Evolutionary conservation across 2,329 filamentous ascomycete genomes (phyloP).

Genomic region (Pestalotiopsis sp.): DNA sequence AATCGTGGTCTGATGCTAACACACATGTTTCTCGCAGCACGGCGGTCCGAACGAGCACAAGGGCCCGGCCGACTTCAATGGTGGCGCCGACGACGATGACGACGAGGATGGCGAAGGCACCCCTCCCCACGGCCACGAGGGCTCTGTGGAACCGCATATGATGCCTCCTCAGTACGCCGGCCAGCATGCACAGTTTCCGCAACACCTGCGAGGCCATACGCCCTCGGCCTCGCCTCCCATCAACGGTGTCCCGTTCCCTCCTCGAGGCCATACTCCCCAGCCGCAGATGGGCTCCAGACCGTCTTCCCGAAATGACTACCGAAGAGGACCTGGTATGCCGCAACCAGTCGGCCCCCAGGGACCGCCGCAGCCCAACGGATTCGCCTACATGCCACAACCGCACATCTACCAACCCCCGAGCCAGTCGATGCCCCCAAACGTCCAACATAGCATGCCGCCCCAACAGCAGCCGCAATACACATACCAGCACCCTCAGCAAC

Average conservation of each 20-base stretch:
- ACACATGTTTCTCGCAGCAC: slow-evolving; percentile 60
- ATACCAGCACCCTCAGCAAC: slow-evolving; percentile 38
- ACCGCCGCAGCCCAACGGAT: slow-evolving; percentile 69
- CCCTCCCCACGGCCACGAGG: slow-evolving; percentile 67
- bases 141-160: slow-evolving; percentile 56
- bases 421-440: slow-evolving; percentile 36
- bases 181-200: slow-evolving; percentile 69
- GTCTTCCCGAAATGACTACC: slow-evolving; percentile 77
- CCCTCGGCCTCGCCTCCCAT: slow-evolving; percentile 90
- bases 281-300: slow-evolving; percentile 76
- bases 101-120: slow-evolving; percentile 77
- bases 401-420: slow-evolving; percentile 78
- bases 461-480: slow-evolving; percentile 27
- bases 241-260: slow-evolving; percentile 72
- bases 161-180: slow-evolving; percentile 73
- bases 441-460: slow-evolving; percentile 42
- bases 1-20: not conserved
- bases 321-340: slow-evolving; percentile 75
- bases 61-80: slow-evolving; percentile 88
- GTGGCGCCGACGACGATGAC: slow-evolving; percentile 83
- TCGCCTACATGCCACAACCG: slow-evolving; percentile 83
- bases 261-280: slow-evolving; percentile 80
- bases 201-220: slow-evolving; percentile 77
- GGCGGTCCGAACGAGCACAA: slow-evolving; percentile 95
- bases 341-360: slow-evolving; percentile 62